These are phyloP conservation scores for Yamadazyma membranifaciens DNA, from an alignment of 1,139 yeast genomes.

Conservation along the genomic window DNA sequence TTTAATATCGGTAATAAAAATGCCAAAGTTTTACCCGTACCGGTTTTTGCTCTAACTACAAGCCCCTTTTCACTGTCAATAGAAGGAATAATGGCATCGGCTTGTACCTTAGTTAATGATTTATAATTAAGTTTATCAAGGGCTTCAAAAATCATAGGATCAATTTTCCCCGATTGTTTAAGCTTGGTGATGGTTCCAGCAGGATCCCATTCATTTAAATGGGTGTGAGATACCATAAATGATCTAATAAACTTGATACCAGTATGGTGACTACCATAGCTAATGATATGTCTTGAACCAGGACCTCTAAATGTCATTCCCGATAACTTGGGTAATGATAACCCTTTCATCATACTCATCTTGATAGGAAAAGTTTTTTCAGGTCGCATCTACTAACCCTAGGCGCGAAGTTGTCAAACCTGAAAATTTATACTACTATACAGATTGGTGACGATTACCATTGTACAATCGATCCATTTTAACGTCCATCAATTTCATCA, in stretches of 20 bases:
- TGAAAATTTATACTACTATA: neutral
- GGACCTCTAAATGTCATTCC: too few species aligned
- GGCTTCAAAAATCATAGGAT: slow-evolving; percentile 23
- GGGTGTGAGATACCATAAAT: neutral
- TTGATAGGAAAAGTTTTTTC: neutral
- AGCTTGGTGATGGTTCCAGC: slow-evolving; percentile 13
- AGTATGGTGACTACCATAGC: neutral
- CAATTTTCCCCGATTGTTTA: slow-evolving; percentile 15
- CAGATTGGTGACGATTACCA: neutral
- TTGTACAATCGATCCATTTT: neutral
- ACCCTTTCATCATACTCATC: slow-evolving; percentile 1
- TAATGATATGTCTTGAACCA: too few species aligned
- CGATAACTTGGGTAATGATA: too few species aligned
- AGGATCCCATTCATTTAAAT: slow-evolving; percentile 11
- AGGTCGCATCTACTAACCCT: neutral
- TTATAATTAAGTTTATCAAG: slow-evolving; percentile 41
- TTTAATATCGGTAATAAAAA: slow-evolving; percentile 74
- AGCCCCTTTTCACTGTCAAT: slow-evolving; percentile 58
- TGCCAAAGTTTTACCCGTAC: slow-evolving; percentile 93
- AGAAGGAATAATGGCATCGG: slow-evolving; percentile 66
- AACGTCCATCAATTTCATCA: slow-evolving; percentile 1
- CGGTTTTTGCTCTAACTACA: slow-evolving; percentile 90
- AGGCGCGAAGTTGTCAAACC: slow-evolving; percentile 1
- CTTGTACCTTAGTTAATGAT: slow-evolving; percentile 77
- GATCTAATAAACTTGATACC: neutral